Percentiles rank a stretch among this genome's conserved stretches.
phyloP scores from a whole-genome alignment of 225 moss, liverwort and hornwort species.

The Anthoceros angustus region DNA sequence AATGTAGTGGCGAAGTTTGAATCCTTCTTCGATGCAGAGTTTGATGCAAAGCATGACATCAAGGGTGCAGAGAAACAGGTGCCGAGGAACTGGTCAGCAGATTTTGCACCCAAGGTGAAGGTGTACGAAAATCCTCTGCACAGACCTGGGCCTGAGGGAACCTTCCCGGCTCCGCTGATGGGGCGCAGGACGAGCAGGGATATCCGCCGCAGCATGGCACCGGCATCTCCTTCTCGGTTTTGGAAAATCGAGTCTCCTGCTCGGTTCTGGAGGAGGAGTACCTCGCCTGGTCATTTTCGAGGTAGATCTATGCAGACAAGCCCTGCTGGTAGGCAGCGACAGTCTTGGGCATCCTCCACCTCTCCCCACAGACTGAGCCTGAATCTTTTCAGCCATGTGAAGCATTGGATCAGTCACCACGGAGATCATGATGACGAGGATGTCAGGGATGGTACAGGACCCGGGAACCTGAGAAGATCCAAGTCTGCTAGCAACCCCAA shows the following conservation, averaged over 20 bases:
- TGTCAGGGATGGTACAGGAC: background rate
- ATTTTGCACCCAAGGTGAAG: background rate
- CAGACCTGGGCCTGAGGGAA: background rate
- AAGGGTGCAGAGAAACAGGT: background rate
- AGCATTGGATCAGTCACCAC: background rate
- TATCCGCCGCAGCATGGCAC: background rate
- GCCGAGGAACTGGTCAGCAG: background rate
- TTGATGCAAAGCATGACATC: conserved; percentile 5
- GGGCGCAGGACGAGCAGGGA: too few species aligned
- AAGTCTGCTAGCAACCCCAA: background rate
- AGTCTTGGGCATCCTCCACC: too few species aligned
- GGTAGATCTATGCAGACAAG: background rate
- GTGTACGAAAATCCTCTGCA: background rate
- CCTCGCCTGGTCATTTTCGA: background rate
- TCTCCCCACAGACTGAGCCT: background rate
- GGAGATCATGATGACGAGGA: background rate
- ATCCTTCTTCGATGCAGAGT: conserved; percentile 4
- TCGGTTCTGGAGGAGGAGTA: background rate
- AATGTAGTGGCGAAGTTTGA: background rate
- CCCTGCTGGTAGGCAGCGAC: too few species aligned
- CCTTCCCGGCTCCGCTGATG: too few species aligned
- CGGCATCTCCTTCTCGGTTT: background rate
- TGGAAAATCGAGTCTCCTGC: background rate
- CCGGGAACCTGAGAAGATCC: background rate
- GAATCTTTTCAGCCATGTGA: background rate